Conservation (phyloP, 768 basidiomycete genomes). For the Boletus bicolor region DNA sequence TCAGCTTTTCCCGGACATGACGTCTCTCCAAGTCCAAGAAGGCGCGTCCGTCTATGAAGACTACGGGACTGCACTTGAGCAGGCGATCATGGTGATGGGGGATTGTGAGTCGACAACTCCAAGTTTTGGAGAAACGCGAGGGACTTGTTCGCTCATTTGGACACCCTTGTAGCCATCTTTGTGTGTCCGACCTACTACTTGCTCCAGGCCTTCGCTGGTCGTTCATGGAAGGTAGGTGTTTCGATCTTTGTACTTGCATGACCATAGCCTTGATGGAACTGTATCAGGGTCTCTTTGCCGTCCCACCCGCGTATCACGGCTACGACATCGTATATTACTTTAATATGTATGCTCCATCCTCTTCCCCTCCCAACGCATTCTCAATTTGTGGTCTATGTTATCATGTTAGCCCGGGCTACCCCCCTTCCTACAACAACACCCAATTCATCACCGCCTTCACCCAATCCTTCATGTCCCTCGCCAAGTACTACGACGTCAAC, state of each 20-base stretch:
- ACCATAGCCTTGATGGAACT: background rate
- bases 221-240: constrained; percentile 32
- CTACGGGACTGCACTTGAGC: constrained; percentile 33
- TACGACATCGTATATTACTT: constrained; percentile 42
- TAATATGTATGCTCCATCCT: constrained; percentile 15
- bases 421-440: constrained; percentile 24
- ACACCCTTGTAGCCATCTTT: constrained; percentile 30
- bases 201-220: constrained; percentile 28
- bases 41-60: constrained; percentile 29
- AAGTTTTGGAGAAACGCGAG: background rate
- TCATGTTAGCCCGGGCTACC: background rate
- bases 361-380: background rate
- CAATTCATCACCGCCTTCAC: constrained; percentile 30
- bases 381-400: background rate
- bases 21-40: constrained; percentile 20
- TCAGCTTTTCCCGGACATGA: constrained; percentile 42
- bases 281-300: constrained; percentile 30
- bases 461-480: constrained; percentile 26
- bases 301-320: constrained; percentile 31
- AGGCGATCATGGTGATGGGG: constrained; percentile 36
- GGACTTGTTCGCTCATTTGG: background rate
- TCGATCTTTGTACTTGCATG: constrained; percentile 19
- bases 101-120: constrained; percentile 34
- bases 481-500: constrained; percentile 23
- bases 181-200: constrained; percentile 35